These are phyloP conservation scores for Geotrichum armillariae DNA, from an alignment of 1,139 yeast genomes.

Conservation along the genomic window DNA sequence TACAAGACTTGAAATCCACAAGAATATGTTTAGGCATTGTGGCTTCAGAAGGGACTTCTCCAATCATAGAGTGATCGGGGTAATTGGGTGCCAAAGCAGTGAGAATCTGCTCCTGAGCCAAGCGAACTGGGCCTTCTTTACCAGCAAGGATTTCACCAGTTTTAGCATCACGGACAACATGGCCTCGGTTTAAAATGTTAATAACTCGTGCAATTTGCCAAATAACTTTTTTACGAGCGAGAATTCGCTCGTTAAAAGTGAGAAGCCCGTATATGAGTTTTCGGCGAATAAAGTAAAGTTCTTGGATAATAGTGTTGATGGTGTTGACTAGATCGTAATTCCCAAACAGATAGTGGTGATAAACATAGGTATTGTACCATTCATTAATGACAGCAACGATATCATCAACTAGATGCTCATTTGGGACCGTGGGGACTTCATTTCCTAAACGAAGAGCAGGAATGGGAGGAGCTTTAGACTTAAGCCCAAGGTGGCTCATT, in stretches of 20 bases:
- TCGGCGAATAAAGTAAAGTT: conserved; percentile 64
- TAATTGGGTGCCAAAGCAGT: conserved; percentile 74
- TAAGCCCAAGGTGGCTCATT: conserved; percentile 19
- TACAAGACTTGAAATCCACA: conserved; percentile 75
- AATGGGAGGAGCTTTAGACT: conserved; percentile 34
- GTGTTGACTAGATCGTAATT: conserved; percentile 42
- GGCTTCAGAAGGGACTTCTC: conserved; percentile 35
- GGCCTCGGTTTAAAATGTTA: conserved; percentile 64
- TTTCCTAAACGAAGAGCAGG: conserved; percentile 35
- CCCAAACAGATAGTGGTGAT: conserved; percentile 35
- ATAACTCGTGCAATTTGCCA: conserved; percentile 64
- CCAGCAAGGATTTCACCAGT: conserved; percentile 62
- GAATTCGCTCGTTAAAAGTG: conserved; percentile 57
- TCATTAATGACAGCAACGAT: conserved; percentile 37
- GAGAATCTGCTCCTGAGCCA: conserved; percentile 69
- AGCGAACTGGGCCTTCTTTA: conserved; percentile 50
- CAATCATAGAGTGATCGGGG: conserved; percentile 48
- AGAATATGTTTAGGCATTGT: conserved; percentile 69
- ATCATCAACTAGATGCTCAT: conserved; percentile 38
- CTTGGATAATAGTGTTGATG: conserved; percentile 39
- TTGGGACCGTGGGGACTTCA: conserved; percentile 30
- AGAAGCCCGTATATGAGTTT: conserved; percentile 56
- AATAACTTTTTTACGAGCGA: conserved; percentile 60
- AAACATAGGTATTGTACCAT: conserved; percentile 38
- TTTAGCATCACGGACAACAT: conserved; percentile 70